Conservation (phyloP, 164 flowering plant species). For the Saururus chinensis region DNA sequence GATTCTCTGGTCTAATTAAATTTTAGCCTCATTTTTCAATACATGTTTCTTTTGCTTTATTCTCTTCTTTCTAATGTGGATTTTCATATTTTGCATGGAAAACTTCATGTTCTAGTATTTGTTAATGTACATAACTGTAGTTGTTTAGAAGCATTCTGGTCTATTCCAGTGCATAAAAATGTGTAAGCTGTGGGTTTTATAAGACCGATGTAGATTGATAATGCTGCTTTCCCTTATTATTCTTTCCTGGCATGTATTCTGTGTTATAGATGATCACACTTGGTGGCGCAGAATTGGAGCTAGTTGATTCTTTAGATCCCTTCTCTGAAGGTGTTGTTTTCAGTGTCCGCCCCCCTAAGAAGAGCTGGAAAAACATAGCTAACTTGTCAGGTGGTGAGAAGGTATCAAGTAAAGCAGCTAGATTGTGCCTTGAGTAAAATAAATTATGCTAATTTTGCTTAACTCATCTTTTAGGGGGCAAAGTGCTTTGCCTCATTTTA, state of each 20-base stretch:
- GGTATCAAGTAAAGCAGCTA: slow-evolving; percentile 26
- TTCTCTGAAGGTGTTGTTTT: slow-evolving; percentile 99
- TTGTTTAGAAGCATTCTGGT: no score
- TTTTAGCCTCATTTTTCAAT: no score
- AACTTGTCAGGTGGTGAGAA: slow-evolving; percentile 99
- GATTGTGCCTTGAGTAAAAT: background rate
- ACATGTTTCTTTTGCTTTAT: no score
- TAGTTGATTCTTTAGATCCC: slow-evolving; percentile 97
- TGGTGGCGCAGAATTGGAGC: slow-evolving; percentile 97
- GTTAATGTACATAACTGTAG: no score
- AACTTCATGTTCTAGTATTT: no score
- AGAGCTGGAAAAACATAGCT: slow-evolving; percentile 98
- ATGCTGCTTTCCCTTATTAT: background rate
- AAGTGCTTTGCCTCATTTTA: no score
- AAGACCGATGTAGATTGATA: background rate
- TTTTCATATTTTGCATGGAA: no score
- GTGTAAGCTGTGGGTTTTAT: no score
- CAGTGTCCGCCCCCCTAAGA: slow-evolving; percentile 98
- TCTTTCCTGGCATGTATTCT: background rate
- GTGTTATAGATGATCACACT: slow-evolving; percentile 93
- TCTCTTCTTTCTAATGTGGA: no score
- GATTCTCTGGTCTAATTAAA: no score
- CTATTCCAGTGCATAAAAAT: no score
- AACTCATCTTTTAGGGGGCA: no score
- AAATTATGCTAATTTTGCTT: background rate